Conservation (phyloP, 257 asterid species). For the Forsythia viridissima region DNA sequence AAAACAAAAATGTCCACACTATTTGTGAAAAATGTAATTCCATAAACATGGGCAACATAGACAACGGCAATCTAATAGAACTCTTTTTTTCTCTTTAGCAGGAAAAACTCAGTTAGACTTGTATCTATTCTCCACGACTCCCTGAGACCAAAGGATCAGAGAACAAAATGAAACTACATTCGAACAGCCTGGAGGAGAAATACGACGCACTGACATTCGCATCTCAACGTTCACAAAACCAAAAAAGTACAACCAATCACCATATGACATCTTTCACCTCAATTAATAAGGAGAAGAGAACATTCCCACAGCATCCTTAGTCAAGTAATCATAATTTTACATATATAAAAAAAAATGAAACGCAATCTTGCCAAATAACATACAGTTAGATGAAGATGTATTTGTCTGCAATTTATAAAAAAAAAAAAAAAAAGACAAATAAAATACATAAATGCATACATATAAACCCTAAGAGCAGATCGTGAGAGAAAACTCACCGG, state of each 20-base stretch:
- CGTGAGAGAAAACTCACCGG: conserved; percentile 14
- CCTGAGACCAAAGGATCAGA: too few relatives aligned
- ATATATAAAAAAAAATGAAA: neutral
- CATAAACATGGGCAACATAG: neutral
- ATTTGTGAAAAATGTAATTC: neutral
- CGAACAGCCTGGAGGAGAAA: too few relatives aligned
- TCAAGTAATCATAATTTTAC: neutral
- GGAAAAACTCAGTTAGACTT: too few relatives aligned
- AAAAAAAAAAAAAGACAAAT: too few relatives aligned
- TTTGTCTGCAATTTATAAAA: neutral
- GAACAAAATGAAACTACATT: too few relatives aligned
- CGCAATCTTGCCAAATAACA: too few relatives aligned
- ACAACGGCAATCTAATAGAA: too few relatives aligned
- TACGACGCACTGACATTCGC: too few relatives aligned
- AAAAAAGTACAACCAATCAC: too few relatives aligned
- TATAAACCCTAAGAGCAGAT: neutral
- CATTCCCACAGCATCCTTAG: neutral
- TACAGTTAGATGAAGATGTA: neutral
- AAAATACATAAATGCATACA: neutral
- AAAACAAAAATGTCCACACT: neutral
- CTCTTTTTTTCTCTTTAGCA: too few relatives aligned
- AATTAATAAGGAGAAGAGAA: neutral
- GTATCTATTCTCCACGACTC: too few relatives aligned
- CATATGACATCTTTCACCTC: neutral
- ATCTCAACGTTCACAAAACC: too few relatives aligned